These are phyloP conservation scores for Pseudophaeomoniella oleicola DNA, from an alignment of 2,329 filamentous ascomycete species.

Conservation along the genomic window DNA sequence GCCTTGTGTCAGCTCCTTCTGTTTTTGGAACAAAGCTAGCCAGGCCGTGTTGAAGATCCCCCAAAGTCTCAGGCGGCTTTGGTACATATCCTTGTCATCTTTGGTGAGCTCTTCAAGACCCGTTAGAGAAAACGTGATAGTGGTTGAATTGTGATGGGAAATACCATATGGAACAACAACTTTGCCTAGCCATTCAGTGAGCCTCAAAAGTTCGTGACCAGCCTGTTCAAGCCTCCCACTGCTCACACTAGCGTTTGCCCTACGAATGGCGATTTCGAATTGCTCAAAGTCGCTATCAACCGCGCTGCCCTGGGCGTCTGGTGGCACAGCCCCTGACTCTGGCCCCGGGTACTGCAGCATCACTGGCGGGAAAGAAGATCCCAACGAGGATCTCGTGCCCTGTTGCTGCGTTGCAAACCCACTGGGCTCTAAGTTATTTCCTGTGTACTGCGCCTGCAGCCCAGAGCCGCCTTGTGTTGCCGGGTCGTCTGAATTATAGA, in stretches of 20 bases:
- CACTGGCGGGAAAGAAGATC: constrained; percentile 35
- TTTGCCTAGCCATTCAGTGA: constrained; percentile 52
- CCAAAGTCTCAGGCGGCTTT: constrained; percentile 73
- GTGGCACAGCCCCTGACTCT: constrained; percentile 22
- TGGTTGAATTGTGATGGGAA: constrained; percentile 15
- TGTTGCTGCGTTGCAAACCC: constrained; percentile 48
- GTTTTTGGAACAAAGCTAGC: constrained; percentile 68
- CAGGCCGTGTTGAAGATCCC: constrained; percentile 89
- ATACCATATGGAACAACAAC: constrained; percentile 53
- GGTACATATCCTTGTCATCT: constrained; percentile 63
- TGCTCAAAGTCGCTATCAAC: constrained; percentile 23
- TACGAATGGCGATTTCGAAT: constrained; percentile 54
- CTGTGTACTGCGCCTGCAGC: too few species aligned
- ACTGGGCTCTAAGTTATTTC: constrained; percentile 45
- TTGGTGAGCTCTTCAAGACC: constrained; percentile 56
- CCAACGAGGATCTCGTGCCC: constrained; percentile 33
- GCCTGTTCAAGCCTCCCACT: constrained; percentile 47
- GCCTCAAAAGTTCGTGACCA: constrained; percentile 41
- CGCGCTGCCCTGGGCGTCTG: constrained; percentile 12
- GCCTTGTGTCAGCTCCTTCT: constrained; percentile 57
- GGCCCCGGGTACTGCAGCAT: constrained; percentile 33
- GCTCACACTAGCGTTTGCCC: constrained; percentile 58
- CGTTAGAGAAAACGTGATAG: background rate
- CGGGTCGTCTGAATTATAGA: too few species aligned
- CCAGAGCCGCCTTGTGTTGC: too few species aligned